Percentiles rank a stretch among this genome's conserved stretches.
These are phyloP conservation scores for Globisporangium ultimum DNA, from an alignment of 352 stramenopile genomes.

Conservation along the genomic window DNA sequence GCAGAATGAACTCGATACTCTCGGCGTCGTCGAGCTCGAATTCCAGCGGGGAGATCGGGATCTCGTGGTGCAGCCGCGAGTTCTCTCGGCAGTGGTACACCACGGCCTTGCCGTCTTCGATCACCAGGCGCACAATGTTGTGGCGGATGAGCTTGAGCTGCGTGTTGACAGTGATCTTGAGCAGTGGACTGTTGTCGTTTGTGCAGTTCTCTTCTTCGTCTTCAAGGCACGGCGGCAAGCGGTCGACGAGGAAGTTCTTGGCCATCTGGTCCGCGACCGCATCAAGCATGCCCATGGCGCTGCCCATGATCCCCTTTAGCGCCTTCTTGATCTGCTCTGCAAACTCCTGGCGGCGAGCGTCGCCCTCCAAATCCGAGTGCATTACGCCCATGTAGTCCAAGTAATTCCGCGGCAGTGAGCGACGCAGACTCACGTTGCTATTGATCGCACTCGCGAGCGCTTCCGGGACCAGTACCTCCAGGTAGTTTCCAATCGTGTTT, in stretches of 20 bases:
- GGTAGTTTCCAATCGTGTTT: constrained; percentile 78
- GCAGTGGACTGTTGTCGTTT: constrained; percentile 66
- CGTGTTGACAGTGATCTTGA: constrained; percentile 81
- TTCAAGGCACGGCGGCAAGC: constrained; percentile 66
- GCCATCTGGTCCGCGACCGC: constrained; percentile 78
- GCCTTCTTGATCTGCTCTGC: constrained; percentile 46
- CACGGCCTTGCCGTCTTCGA: constrained; percentile 74
- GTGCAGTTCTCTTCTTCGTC: constrained; percentile 81
- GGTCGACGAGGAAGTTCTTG: constrained; percentile 76
- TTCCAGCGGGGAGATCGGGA: constrained; percentile 63
- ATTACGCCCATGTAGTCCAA: constrained; percentile 88
- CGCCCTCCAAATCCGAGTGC: constrained; percentile 63
- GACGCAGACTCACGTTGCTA: constrained; percentile 53
- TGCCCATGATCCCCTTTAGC: constrained; percentile 56
- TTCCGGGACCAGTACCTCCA: constrained; percentile 62
- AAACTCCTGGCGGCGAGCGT: constrained; percentile 45
- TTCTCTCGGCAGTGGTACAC: constrained; percentile 83
- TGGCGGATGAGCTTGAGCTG: constrained; percentile 70
- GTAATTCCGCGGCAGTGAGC: constrained; percentile 84
- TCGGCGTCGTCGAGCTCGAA: constrained; percentile 80
- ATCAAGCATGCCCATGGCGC: constrained; percentile 74
- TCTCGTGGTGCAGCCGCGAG: constrained; percentile 71
- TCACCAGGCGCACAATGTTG: constrained; percentile 64
- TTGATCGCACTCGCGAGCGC: constrained; percentile 57
- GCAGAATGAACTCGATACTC: constrained; percentile 75